These are phyloP conservation scores for Eucalyptus marginata DNA, from an alignment of 345 rosid genomes.

Conservation along the genomic window DNA sequence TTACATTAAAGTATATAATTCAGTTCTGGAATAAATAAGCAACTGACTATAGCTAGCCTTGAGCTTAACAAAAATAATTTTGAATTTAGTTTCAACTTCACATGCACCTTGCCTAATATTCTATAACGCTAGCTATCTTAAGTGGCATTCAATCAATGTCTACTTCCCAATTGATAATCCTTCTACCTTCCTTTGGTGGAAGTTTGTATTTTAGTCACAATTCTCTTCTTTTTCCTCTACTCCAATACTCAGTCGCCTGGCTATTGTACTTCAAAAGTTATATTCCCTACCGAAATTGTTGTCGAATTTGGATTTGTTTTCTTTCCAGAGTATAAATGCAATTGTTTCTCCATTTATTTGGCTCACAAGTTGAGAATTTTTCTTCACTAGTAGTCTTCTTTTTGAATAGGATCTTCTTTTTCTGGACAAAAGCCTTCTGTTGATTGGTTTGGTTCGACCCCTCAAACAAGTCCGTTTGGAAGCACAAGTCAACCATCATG, in stretches of 20 bases:
- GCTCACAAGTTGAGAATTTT: not conserved
- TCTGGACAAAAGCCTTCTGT: slow-evolving; percentile 72
- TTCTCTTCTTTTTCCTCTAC: not conserved
- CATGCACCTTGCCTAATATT: too few species aligned
- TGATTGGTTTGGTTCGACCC: slow-evolving; percentile 41
- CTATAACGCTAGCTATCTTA: too few species aligned
- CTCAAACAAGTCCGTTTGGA: slow-evolving; percentile 8
- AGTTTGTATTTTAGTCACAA: not conserved
- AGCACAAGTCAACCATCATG: not conserved
- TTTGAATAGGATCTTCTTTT: slow-evolving; percentile 33
- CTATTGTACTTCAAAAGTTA: not conserved
- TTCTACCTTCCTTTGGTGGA: not conserved
- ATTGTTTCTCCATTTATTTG: not conserved
- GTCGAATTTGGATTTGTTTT: not conserved
- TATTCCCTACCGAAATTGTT: not conserved
- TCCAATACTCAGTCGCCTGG: not conserved
- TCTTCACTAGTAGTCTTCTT: not conserved
- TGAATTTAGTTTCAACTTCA: not conserved
- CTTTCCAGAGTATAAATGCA: not conserved
- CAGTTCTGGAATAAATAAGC: not conserved
- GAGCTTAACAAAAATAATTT: not conserved
- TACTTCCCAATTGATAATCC: too few species aligned
- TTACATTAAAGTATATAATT: not conserved
- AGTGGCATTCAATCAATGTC: too few species aligned
- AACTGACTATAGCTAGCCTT: not conserved